Evolutionary conservation across 2,329 filamentous ascomycete species (phyloP).

Genomic region (Botrytis hyacinthi): DNA sequence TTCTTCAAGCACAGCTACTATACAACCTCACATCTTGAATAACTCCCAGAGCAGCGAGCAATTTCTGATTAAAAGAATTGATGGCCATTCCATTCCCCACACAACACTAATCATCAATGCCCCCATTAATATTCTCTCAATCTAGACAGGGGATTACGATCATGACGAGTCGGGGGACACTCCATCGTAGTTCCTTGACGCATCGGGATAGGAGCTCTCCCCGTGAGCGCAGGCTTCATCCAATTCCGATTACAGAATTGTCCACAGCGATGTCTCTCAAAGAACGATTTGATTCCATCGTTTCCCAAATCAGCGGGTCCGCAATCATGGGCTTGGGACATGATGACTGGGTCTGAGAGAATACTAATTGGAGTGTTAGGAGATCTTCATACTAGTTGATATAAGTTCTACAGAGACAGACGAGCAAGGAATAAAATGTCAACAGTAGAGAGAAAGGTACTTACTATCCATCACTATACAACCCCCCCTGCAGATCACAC

Average conservation of each 20-base stretch:
- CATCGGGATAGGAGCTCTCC: neutral
- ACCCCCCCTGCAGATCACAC: slow-evolving; percentile 22
- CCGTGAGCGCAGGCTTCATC: neutral
- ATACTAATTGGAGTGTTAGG: neutral
- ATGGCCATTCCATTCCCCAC: neutral
- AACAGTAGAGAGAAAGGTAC: neutral
- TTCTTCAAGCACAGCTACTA: too few species aligned
- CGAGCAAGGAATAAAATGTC: neutral
- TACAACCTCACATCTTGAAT: too few species aligned
- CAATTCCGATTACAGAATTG: slow-evolving; percentile 12
- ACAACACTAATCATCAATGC: neutral
- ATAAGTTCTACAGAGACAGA: neutral
- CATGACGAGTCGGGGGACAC: neutral
- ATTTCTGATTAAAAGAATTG: too few species aligned
- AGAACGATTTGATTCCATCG: slow-evolving; percentile 19
- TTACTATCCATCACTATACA: slow-evolving; percentile 20
- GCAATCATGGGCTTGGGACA: slow-evolving; percentile 9
- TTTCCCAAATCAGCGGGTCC: slow-evolving; percentile 19
- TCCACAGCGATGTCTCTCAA: slow-evolving; percentile 16
- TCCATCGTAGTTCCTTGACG: slow-evolving; percentile 6
- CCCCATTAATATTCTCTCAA: neutral
- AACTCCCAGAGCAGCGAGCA: too few species aligned
- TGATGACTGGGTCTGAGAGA: slow-evolving; percentile 21
- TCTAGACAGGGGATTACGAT: neutral
- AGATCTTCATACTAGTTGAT: neutral